phyloP scores from a whole-genome alignment of 2,329 filamentous ascomycete species.

The Aspergillus ochraceus region DNA sequence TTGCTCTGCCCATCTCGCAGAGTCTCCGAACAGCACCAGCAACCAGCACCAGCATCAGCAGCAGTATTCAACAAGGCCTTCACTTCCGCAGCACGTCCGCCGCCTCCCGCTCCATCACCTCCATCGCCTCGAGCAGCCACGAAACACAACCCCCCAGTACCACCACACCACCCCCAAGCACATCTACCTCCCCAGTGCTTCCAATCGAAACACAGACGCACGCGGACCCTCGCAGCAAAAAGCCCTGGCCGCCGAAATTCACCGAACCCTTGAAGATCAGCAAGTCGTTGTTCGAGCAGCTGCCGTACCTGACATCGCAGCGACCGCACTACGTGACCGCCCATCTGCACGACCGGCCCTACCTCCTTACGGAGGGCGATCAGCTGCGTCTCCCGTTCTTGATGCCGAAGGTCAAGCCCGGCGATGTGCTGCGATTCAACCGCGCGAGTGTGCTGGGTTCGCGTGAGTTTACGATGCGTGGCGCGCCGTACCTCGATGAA shows the following conservation, averaged over 20 bases:
- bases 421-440: constrained; percentile 85
- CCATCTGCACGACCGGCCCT: constrained; percentile 51
- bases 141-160: constrained; percentile 4
- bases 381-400: constrained; percentile 74
- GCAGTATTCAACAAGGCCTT: background rate
- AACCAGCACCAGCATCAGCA: too few relatives aligned
- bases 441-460: constrained; percentile 79
- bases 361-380: constrained; percentile 63
- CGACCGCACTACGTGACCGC: constrained; percentile 49
- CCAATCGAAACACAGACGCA: constrained; percentile 12
- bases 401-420: constrained; percentile 73
- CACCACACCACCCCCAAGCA: constrained; percentile 12
- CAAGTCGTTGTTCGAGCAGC: constrained; percentile 41
- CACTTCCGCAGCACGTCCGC: background rate
- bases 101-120: background rate
- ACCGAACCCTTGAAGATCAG: constrained; percentile 40
- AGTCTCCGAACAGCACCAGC: background rate
- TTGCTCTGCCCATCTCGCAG: constrained; percentile 13
- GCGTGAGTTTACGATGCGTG: constrained; percentile 86
- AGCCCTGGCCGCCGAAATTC: constrained; percentile 40
- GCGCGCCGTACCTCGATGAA: constrained; percentile 78
- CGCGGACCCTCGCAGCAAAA: constrained; percentile 22
- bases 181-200: constrained; percentile 23
- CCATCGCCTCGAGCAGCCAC: background rate
- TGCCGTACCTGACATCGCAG: constrained; percentile 47